phyloP scores from a whole-genome alignment of 1,284 basidiomycete genomes.

The Puccinia hordei region DNA sequence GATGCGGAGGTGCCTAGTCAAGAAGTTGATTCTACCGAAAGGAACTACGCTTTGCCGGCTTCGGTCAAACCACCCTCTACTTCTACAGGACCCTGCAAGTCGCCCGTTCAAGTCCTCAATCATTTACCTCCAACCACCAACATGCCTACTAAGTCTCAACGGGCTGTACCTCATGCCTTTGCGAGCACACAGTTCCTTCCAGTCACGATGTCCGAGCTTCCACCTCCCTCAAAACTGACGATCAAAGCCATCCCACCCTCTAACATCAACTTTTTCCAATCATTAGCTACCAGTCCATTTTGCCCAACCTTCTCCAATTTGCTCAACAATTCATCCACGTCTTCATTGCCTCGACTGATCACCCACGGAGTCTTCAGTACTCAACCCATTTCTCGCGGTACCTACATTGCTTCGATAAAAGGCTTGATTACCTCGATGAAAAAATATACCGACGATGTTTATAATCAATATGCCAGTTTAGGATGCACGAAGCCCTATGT shows the following conservation, averaged over 20 bases:
- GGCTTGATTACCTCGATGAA: slow-evolving; percentile 59
- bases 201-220: slow-evolving; percentile 51
- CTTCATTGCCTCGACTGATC: slow-evolving; percentile 60
- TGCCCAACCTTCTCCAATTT: slow-evolving; percentile 65
- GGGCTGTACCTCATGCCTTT: slow-evolving; percentile 16
- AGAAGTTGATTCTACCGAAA: slow-evolving; percentile 1
- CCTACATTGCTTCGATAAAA: slow-evolving; percentile 59
- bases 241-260: slow-evolving; percentile 38
- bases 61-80: neutral
- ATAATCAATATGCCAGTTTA: slow-evolving; percentile 64
- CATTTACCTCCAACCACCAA: slow-evolving; percentile 1
- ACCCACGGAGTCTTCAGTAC: slow-evolving; percentile 61
- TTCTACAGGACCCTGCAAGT: neutral
- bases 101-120: neutral
- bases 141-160: slow-evolving; percentile 6
- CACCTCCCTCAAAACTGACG: slow-evolving; percentile 45
- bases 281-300: slow-evolving; percentile 63
- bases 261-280: slow-evolving; percentile 52
- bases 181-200: slow-evolving; percentile 21
- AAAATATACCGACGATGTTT: slow-evolving; percentile 61
- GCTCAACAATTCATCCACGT: slow-evolving; percentile 30
- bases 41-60: neutral
- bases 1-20: neutral
- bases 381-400: slow-evolving; percentile 58
- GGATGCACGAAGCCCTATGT: slow-evolving; percentile 70